phyloP scores from a whole-genome alignment of 768 basidiomycete species.

The Mrakia frigida region DNA sequence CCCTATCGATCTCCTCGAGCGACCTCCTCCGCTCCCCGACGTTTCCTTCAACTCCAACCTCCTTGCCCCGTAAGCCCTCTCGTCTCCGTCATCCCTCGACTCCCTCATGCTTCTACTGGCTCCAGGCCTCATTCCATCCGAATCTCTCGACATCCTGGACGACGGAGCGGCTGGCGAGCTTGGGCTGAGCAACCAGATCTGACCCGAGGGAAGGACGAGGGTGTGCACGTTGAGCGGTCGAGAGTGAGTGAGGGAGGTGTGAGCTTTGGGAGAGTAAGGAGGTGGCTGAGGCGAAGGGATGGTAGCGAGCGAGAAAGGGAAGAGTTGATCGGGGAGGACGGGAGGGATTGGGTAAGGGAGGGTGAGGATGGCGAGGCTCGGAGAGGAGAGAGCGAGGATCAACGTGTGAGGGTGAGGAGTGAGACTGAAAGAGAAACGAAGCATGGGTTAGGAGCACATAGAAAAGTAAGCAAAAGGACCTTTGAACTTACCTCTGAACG shows the following conservation, averaged over 20 bases:
- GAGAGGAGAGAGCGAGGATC: constrained; percentile 36
- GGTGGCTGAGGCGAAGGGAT: not conserved
- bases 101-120: not conserved
- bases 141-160: not conserved
- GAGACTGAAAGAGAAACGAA: not conserved
- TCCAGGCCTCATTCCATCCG: not conserved
- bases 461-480: too few species aligned
- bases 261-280: not conserved
- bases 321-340: constrained; percentile 33
- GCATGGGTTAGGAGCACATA: not conserved
- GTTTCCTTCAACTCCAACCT: constrained; percentile 29
- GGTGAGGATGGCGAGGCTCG: constrained; percentile 35
- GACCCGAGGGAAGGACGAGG: constrained; percentile 1
- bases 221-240: constrained; percentile 14
- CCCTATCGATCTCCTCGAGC: not conserved
- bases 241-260: constrained; percentile 11
- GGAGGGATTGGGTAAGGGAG: constrained; percentile 40
- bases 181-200: constrained; percentile 13
- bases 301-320: not conserved
- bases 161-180: not conserved
- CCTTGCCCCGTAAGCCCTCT: constrained; percentile 19
- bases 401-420: constrained; percentile 35
- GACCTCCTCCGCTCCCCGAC: not conserved
- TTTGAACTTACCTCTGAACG: constrained; percentile 38
- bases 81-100: constrained; percentile 6